Evolutionary conservation across 768 basidiomycete genomes (phyloP), one percentile per base, ranked within the genome.

Genomic region (Gautieria morchelliformis): DNA sequence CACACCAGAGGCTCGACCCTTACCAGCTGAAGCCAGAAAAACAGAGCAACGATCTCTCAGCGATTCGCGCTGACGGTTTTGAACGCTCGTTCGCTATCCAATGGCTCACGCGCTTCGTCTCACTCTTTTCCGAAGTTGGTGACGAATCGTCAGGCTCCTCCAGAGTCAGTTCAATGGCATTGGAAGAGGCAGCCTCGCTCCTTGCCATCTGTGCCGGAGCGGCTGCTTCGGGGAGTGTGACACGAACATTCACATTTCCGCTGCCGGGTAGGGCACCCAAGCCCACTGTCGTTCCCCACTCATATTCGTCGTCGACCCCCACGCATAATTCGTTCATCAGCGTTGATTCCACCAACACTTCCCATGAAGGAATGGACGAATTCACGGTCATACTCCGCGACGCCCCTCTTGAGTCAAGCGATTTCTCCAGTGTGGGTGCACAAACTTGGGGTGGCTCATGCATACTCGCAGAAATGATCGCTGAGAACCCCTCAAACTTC

Each of bases 371-470:
- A 40, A 37, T 7, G 2, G 63, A 62, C 45, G 42, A 58, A 60
- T 62, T 75, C 40, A 62, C 69, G 11, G 70, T 87, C 11, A 65
- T 72, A 52, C 63, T 93, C 50, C 82, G 74, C 32, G 91, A 93
- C 66, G 76, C 83, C 1, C 81, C 87, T 1, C 69, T 91, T 44
- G 78, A 83, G 51, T 83, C 87, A 56, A 70, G 75, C n/a, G 85
- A 89, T 62, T 84, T 81, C 60, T 70, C 73, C 12, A 86, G 83
- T 55, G 82, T 91, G 17, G 91, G 91, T 1, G 83, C 89, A 27
- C 91, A 93, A 70, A 93, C 90, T 0, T 94, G 91, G 92, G 90
- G 89, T 4, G 82, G 85, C 10, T 85, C 89, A 3, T 90, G 85
- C 62, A 80, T 93, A 7, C 75, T 94, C 56, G 80, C 89, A 0